Percentiles rank a stretch among this genome's conserved stretches.
Conservation (phyloP, 1,139 yeast genomes). For the Pichiaceae sp. region DNA sequence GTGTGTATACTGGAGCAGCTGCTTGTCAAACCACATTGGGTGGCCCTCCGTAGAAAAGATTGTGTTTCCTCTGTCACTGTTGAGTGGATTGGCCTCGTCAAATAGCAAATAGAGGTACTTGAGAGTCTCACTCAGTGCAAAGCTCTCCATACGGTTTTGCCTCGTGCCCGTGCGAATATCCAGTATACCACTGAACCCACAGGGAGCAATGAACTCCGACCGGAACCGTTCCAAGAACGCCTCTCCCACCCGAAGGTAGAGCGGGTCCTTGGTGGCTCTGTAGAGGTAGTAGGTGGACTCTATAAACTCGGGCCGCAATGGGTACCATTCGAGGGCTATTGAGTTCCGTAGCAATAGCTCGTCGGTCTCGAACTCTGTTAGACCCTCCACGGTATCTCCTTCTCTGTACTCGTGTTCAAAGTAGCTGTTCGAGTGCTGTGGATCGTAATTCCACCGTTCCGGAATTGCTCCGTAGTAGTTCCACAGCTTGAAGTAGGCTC, state of each 20-base stretch:
- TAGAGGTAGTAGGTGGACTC: conserved; percentile 83
- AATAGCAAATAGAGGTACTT: conserved; percentile 78
- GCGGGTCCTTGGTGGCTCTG: conserved; percentile 80
- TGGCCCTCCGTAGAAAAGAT: conserved; percentile 92
- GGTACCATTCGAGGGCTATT: conserved; percentile 77
- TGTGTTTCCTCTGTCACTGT: conserved; percentile 35
- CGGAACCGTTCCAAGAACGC: conserved; percentile 49
- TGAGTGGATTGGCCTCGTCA: conserved; percentile 37
- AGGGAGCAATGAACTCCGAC: conserved; percentile 43
- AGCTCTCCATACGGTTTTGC: conserved; percentile 86
- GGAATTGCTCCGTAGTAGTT: conserved; percentile 73
- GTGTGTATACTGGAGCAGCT: conserved; percentile 8
- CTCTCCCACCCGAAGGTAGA: conserved; percentile 70
- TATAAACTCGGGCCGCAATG: conserved; percentile 82
- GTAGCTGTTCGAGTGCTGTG: conserved; percentile 12
- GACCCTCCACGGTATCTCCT: conserved; percentile 15
- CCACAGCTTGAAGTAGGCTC: conserved; percentile 74
- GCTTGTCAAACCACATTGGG: conserved; percentile 60
- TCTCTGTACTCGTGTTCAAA: conserved; percentile 7
- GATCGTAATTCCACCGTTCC: conserved; percentile 65
- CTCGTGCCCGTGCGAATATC: conserved; percentile 54
- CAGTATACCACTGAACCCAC: conserved; percentile 80
- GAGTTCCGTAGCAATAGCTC: conserved; percentile 21
- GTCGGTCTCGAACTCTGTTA: conserved; percentile 14
- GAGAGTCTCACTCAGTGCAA: conserved; percentile 78